These are phyloP conservation scores for Cochliopodium minus DNA, from an alignment of 208 protist species.

Conservation along the genomic window DNA sequence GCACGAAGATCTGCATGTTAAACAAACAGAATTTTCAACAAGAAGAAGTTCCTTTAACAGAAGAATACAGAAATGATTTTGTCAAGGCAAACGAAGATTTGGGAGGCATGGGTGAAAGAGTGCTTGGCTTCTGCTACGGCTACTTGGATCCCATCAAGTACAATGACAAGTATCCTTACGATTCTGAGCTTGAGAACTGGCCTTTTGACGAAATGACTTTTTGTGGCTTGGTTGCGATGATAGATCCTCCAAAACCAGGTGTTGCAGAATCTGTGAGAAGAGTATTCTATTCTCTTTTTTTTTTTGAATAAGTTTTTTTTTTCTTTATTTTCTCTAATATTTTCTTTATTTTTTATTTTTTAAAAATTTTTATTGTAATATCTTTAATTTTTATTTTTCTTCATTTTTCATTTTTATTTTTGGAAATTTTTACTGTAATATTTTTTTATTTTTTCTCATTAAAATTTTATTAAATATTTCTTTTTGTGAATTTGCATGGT, in stretches of 20 bases:
- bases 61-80: not conserved
- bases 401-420: no score
- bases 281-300: slow-evolving; percentile 3
- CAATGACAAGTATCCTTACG: no score
- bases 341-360: no score
- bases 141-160: no score
- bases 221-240: slow-evolving; percentile 48
- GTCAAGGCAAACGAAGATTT: not conserved
- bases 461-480: no score
- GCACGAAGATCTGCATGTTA: not conserved
- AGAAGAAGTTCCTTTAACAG: slow-evolving; percentile 4
- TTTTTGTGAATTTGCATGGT: no score
- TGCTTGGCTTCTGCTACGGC: not conserved
- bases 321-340: no score
- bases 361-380: not conserved
- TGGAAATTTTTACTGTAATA: no score
- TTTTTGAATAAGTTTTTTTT: no score
- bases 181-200: no score
- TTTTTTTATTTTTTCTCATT: no score
- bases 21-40: not conserved
- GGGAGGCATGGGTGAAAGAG: not conserved
- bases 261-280: slow-evolving; percentile 38
- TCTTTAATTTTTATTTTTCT: no score
- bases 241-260: slow-evolving; percentile 56
- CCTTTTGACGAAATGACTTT: slow-evolving; percentile 38